Conservation (phyloP, 2,329 filamentous ascomycete genomes). For the Pestalotiopsis sp. region DNA sequence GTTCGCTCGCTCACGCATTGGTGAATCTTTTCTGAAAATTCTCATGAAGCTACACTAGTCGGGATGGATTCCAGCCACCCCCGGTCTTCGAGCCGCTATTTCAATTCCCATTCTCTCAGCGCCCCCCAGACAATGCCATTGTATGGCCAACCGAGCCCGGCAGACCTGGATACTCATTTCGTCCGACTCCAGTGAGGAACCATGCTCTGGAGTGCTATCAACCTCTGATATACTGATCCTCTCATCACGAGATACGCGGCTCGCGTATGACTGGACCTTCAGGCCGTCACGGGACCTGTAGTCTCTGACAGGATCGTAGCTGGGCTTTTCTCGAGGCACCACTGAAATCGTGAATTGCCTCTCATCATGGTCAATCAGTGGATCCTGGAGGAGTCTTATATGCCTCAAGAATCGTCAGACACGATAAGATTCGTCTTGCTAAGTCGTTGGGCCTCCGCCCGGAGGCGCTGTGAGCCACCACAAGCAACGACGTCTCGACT, state of each 20-base stretch:
- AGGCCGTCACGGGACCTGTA: neutral
- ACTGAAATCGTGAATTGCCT: neutral
- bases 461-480: neutral
- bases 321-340: constrained; percentile 1
- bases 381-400: constrained; percentile 15
- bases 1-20: constrained; percentile 17
- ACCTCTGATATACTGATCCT: neutral
- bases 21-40: constrained; percentile 6
- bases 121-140: neutral
- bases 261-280: constrained; percentile 7
- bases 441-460: neutral
- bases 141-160: constrained; percentile 9
- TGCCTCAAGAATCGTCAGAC: constrained; percentile 8
- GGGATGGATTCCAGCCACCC: constrained; percentile 16
- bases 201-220: constrained; percentile 6
- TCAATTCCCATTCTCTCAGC: constrained; percentile 10
- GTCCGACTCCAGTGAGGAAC: constrained; percentile 8
- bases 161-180: constrained; percentile 21
- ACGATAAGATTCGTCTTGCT: constrained; percentile 8
- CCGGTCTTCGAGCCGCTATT: constrained; percentile 18
- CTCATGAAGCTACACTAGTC: neutral
- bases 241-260: constrained; percentile 9
- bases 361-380: constrained; percentile 4
- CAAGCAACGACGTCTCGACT: no score
- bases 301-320: neutral